Base-by-base conservation (phyloP, 23 red algal genomes). In the Gracilariopsis chorda region DNA sequence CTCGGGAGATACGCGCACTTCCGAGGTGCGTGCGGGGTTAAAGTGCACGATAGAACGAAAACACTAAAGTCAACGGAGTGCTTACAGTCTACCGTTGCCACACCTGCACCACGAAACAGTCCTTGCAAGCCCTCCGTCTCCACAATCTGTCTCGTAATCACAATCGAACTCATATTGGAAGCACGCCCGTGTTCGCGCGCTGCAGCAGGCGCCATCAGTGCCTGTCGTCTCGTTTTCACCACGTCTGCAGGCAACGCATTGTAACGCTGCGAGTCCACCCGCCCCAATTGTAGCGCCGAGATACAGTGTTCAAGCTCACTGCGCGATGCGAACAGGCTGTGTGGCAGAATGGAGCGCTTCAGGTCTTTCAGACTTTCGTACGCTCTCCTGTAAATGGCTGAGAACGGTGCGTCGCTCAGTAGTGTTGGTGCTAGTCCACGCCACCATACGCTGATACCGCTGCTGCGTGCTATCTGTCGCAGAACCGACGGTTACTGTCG, bases 341-440 rank as follows among this genome's bases (percentile, higher is more conserved):
- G 1, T 12, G 84, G 73, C 10, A 88, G 82, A 29, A 79, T 19
- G 17, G 52, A 82, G 42, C 65, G 64, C 48, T 60, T 34, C 41
- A 84, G 91, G 30, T 90, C 78, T 72, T 95, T 96, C 52, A 95
- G 90, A n/a, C 73, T 62, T 70, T 99, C 97, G 48, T 99, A 99
- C n/a, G 85, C 82, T 41, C 82, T 85, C 97, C 97, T 96, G 48
- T 99, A 99, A 43, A 99, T 94, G 12, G 93, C 97, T 0, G 97
- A 99, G 68, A 99, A 99, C 24, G 97, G 97, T 20, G 93, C 97
- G 73, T 99, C 97, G 36, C 97, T 87, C 41, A 93, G 35, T 48
- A 99, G 79, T 20, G 97, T 99, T 39, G 93, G 78, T 2, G 43
- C 81, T 17, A 96, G 51, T 10, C 97, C 97, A 20, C 89, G 48